Evolutionary conservation across 2,329 filamentous ascomycete species (phyloP).

Genomic region (Botrytis tulipae): DNA sequence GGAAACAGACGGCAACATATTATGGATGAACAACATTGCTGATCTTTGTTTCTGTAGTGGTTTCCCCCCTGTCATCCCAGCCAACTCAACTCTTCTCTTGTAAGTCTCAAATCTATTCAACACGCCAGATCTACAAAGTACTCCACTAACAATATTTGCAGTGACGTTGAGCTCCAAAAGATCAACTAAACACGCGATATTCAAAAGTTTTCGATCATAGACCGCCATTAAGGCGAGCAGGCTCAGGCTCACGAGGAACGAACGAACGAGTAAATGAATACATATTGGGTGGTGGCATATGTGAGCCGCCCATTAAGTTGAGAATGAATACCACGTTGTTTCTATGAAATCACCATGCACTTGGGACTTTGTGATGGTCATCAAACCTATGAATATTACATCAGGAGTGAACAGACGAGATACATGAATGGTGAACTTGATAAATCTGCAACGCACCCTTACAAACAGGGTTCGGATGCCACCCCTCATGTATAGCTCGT

Average conservation of each 20-base stretch:
- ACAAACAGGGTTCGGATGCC: not conserved
- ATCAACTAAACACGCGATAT: constrained; percentile 48
- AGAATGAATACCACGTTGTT: constrained; percentile 9
- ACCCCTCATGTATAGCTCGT: not conserved
- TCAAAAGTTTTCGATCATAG: constrained; percentile 25
- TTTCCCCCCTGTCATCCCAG: constrained; percentile 67
- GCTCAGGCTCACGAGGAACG: constrained; percentile 24
- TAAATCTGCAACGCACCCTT: not conserved
- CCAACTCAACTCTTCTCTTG: constrained; percentile 77
- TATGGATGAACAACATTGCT: constrained; percentile 23
- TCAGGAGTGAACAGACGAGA: not conserved
- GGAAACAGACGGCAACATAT: constrained; percentile 11
- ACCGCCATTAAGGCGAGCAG: constrained; percentile 22
- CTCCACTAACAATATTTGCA: constrained; percentile 39
- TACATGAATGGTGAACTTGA: not conserved
- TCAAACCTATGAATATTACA: not conserved
- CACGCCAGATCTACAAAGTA: constrained; percentile 11
- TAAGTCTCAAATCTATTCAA: constrained; percentile 49
- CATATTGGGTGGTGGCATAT: constrained; percentile 2
- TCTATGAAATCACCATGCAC: not conserved
- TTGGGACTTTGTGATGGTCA: not conserved
- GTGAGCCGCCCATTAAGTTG: constrained; percentile 9
- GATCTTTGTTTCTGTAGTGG: constrained; percentile 51
- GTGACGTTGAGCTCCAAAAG: constrained; percentile 67
- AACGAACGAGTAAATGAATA: not conserved